Evolutionary conservation across 371 early-diverging fungal species (phyloP), one percentile per base, ranked within the genome.

Genomic region (Mucor irregularis): DNA sequence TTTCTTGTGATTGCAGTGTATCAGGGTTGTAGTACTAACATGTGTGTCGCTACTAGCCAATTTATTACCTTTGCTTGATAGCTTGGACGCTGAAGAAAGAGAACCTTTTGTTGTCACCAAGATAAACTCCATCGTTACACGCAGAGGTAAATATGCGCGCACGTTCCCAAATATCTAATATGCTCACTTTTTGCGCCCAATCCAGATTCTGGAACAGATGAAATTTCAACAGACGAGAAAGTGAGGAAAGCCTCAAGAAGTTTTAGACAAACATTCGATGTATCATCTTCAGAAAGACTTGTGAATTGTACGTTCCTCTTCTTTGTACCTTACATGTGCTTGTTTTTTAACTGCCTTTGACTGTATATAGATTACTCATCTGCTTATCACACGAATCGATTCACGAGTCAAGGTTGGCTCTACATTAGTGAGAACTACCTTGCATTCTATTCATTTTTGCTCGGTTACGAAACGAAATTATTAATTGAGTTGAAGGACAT

Each of bases 321-420:
- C 17, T 24, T n/a, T n/a, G n/a, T n/a, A n/a, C n/a, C n/a, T n/a
- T n/a, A n/a, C n/a, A n/a, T 35, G 14, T 31, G 16, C 22, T 19
- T 29, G 33, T 21, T n/a, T 49, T 47, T 31, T 33, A 16, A 17
- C 8, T 33, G 6, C 31, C 30, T 24, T n/a, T 22, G 26, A 8
- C n/a, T 47, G 2, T n/a, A 2, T 21, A 2, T 69, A 90, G 90
- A 94, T 74, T 98, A 96, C 74, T 92, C 97, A 13, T 92, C 94
- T 58, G 90, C 93, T 0, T 94, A 92, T 63, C 87, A 92, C 61
- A 84, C 83, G 22, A 85, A 85, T 47, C 80, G 90, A 58, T 81
- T 93, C 63, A 81, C 88, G 46, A 92, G 93, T 68, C 98, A 98
- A 72, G 98, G 98, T 0, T 98, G 98, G 98, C 78, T 97, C 73